These are phyloP conservation scores for Zygotorulaspora danielsina DNA, from an alignment of 805 yeast species.

Conservation along the genomic window DNA sequence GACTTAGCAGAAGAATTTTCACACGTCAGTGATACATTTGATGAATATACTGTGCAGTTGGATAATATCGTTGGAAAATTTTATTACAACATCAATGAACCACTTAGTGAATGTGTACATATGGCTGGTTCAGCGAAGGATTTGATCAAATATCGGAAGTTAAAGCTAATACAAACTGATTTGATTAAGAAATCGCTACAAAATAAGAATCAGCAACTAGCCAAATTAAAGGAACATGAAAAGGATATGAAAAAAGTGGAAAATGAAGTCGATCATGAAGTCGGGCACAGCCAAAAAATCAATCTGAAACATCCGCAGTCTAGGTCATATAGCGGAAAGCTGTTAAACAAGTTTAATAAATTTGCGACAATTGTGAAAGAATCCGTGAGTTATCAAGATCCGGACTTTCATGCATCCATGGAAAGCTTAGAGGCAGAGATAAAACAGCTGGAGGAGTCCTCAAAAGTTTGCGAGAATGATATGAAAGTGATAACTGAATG, in stretches of 20 bases:
- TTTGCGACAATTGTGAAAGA: slow-evolving; percentile 34
- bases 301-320: slow-evolving; percentile 21
- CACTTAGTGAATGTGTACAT: slow-evolving; percentile 31
- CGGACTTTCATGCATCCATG: slow-evolving; percentile 23
- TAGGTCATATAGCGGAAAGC: slow-evolving; percentile 26
- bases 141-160: slow-evolving; percentile 30
- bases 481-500: slow-evolving; percentile 29
- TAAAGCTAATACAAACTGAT: slow-evolving; percentile 31
- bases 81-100: slow-evolving; percentile 34
- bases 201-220: slow-evolving; percentile 25
- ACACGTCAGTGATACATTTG: slow-evolving; percentile 28
- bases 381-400: slow-evolving; percentile 31
- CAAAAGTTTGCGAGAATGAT: slow-evolving; percentile 31
- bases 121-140: slow-evolving; percentile 33
- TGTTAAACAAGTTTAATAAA: slow-evolving; percentile 29
- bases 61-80: slow-evolving; percentile 30
- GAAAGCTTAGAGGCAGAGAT: slow-evolving; percentile 27
- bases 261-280: slow-evolving; percentile 22
- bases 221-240: slow-evolving; percentile 27
- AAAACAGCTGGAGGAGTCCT: slow-evolving; percentile 20
- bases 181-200: slow-evolving; percentile 23
- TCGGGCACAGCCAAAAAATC: slow-evolving; percentile 20
- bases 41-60: slow-evolving; percentile 23
- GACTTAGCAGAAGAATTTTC: slow-evolving; percentile 29
- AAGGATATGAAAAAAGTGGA: slow-evolving; percentile 26